Evolutionary conservation across 2,329 filamentous ascomycete genomes (phyloP).

Genomic region (Monilinia vaccinii-corymbosi): DNA sequence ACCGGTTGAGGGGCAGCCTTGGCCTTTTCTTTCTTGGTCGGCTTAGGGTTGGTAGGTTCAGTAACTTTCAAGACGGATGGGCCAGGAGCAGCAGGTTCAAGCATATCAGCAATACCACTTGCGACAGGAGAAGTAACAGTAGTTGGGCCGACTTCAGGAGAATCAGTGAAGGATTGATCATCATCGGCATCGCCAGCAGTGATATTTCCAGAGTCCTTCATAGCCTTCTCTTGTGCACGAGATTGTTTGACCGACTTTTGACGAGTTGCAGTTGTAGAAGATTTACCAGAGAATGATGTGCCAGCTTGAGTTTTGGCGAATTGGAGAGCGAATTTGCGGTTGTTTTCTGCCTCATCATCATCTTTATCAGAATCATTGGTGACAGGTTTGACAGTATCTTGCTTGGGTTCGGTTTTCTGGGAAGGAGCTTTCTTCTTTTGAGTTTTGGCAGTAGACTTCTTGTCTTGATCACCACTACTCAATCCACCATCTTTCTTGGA

Average conservation of each 20-base stretch:
- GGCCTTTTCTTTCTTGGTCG: constrained; percentile 54
- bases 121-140: constrained; percentile 31
- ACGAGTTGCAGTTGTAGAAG: constrained; percentile 32
- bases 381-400: background rate
- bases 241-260: constrained; percentile 61
- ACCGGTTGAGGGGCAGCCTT: constrained; percentile 49
- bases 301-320: constrained; percentile 64
- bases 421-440: constrained; percentile 20
- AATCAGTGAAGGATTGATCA: constrained; percentile 62
- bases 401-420: constrained; percentile 4
- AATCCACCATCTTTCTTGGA: constrained; percentile 19
- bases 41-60: constrained; percentile 46
- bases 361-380: constrained; percentile 17
- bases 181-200: constrained; percentile 68
- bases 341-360: constrained; percentile 48
- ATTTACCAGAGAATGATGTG: constrained; percentile 45
- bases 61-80: constrained; percentile 74
- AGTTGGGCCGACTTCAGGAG: constrained; percentile 50
- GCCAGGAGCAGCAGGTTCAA: constrained; percentile 60
- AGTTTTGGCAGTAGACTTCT: constrained; percentile 15
- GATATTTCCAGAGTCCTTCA: constrained; percentile 35
- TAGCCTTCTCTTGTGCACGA: constrained; percentile 44
- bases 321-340: constrained; percentile 68
- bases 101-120: constrained; percentile 76
- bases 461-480: constrained; percentile 20